These are phyloP conservation scores for Gamarada debralockiae DNA, from an alignment of 495 filamentous ascomycete species.

Conservation along the genomic window DNA sequence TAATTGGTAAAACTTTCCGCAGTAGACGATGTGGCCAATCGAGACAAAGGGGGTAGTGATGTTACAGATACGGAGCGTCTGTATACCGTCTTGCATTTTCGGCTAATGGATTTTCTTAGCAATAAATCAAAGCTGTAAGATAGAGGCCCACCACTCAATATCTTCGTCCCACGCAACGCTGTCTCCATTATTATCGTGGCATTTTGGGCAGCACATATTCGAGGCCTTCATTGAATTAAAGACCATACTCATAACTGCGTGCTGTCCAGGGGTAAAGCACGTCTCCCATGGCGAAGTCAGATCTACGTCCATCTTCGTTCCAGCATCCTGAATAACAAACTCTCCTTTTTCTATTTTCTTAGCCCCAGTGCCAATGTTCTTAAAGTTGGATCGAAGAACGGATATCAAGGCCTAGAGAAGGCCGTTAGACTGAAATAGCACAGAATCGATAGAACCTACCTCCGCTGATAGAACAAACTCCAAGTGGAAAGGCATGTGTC, in stretches of 20 bases:
- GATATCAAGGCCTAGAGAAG: constrained; percentile 17
- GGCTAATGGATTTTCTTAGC: too few species aligned
- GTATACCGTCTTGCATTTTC: not conserved
- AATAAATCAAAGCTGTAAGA: too few species aligned
- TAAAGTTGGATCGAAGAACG: constrained; percentile 21
- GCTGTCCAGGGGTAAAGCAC: constrained; percentile 25
- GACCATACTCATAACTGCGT: constrained; percentile 32
- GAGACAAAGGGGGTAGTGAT: not conserved
- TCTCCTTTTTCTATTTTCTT: constrained; percentile 19
- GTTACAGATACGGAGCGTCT: not conserved
- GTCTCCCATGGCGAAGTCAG: constrained; percentile 19
- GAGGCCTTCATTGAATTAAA: constrained; percentile 12
- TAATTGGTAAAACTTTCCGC: too few species aligned
- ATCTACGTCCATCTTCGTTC: constrained; percentile 20
- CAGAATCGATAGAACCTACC: too few species aligned
- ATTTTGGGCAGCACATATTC: not conserved
- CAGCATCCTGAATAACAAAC: constrained; percentile 26
- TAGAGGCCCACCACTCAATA: not conserved
- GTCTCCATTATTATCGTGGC: not conserved
- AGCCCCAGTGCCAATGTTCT: constrained; percentile 13
- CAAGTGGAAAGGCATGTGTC: constrained; percentile 24
- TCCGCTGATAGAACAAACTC: constrained; percentile 27
- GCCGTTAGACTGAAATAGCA: too few species aligned
- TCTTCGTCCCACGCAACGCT: constrained; percentile 1
- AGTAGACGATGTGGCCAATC: too few species aligned